A percentile compares a stretch with the other conserved stretches of the same genome.
Conservation (phyloP, 192 early-diverging fungal species). For the Coemansia erecta region DNA sequence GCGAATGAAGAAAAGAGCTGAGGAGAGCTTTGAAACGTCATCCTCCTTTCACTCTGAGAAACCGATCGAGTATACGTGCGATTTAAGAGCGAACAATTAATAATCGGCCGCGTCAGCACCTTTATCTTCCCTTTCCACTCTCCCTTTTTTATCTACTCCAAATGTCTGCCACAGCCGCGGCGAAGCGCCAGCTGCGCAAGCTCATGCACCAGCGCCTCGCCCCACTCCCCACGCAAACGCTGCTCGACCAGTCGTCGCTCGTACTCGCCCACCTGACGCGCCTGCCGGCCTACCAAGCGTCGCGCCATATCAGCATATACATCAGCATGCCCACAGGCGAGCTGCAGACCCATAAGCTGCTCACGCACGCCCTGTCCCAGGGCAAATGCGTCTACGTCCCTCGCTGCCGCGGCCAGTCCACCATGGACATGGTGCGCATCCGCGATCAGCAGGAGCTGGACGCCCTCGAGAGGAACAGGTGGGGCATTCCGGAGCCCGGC, state of each 20-base stretch:
- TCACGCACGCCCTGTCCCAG: constrained; percentile 5
- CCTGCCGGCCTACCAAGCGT: constrained; percentile 8
- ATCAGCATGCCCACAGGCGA: constrained; percentile 32
- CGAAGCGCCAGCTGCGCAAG: constrained; percentile 32
- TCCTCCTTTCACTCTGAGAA: no score
- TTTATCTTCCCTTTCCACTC: neutral
- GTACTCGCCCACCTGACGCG: constrained; percentile 8
- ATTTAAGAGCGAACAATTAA: constrained; percentile 2
- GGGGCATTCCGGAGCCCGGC: constrained; percentile 44
- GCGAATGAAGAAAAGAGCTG: no score
- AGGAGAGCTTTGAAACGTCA: no score
- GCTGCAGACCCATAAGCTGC: constrained; percentile 23
- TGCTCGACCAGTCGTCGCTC: constrained; percentile 12
- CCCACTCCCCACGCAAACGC: neutral
- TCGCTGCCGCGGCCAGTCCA: constrained; percentile 6
- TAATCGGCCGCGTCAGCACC: constrained; percentile 6
- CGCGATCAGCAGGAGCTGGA: constrained; percentile 2
- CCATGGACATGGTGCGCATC: constrained; percentile 41
- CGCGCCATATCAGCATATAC: constrained; percentile 42
- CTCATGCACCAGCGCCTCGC: constrained; percentile 25
- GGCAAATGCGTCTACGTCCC: constrained; percentile 47
- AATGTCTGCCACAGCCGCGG: neutral
- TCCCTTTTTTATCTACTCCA: no score
- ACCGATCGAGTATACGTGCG: no score
- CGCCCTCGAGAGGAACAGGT: constrained; percentile 9